Evolutionary conservation across 1,139 yeast species (phyloP), one percentile per base, ranked within the genome.

Genomic region (Spathaspora jeffriesii): DNA sequence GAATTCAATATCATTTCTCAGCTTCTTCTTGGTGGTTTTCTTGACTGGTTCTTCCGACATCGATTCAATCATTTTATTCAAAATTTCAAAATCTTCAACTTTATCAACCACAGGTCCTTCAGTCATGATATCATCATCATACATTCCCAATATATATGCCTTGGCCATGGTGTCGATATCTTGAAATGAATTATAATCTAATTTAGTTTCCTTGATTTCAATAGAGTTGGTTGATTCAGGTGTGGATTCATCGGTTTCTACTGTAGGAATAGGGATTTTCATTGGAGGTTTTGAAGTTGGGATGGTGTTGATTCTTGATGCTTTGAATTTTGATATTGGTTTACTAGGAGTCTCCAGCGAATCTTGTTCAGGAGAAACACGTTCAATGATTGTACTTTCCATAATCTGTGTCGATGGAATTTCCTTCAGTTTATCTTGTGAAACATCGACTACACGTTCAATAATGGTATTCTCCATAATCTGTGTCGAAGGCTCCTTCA

Each of bases 81-180:
- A 71, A 4, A 57, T 57, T 53, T 79, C 79, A 56, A 85, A 82
- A 59, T 85, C 91, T 13, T 71, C 73, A 15, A 82, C 51, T 47
- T 71, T 66, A 49, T 81, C 79, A 28, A 85, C 77, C 1, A 85
- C 77, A 4, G 82, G 79, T 0, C 88, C 88, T 7, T 76, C 75
- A 1, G 81, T 71, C 32, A 68, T 77, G 11, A 81, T 73, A 53
- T 84, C 88, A 52, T 59, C 65, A 53, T 82, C 86, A 57, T 81
- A 83, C 55, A 78, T 61, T 1, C 88, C 88, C 40, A 75, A 56
- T n/a, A 72, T 67, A 53, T 84, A 84, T 0, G 86, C 87, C 49
- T 73, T 71, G 0, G 81, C 87, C 85, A 83, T 79, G 4, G 79
- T 71, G 45, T 82, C 85, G 53, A 42, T 67, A 45, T 54, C 57